Conservation (phyloP, 163 green algal genomes). For the Coccomyxa subellipsoidea region DNA sequence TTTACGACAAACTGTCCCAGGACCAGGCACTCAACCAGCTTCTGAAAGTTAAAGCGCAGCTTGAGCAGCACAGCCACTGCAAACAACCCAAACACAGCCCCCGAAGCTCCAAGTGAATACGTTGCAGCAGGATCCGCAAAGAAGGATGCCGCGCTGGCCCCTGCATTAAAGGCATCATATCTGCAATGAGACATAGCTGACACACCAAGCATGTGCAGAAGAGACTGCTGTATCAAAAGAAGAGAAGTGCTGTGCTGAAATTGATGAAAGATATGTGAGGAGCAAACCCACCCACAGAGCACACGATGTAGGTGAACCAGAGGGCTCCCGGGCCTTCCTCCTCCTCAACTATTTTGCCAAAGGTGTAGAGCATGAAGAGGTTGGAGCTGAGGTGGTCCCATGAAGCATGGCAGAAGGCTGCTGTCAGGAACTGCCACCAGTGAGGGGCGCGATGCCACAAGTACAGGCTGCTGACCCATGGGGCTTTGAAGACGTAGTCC, state of each 20-base stretch:
- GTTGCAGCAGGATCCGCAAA: slow-evolving; percentile 19
- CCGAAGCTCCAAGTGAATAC: slow-evolving; percentile 71
- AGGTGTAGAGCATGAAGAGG: slow-evolving; percentile 88
- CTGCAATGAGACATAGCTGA: neutral
- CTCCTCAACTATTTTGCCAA: slow-evolving; percentile 72
- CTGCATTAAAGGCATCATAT: slow-evolving; percentile 10
- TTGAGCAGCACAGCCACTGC: slow-evolving; percentile 76
- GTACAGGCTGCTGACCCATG: slow-evolving; percentile 33
- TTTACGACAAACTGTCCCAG: slow-evolving; percentile 87
- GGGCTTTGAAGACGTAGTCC: slow-evolving; percentile 49
- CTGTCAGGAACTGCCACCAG: slow-evolving; percentile 79
- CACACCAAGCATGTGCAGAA: no score
- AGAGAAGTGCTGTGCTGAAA: no score
- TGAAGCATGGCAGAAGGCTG: slow-evolving; percentile 78
- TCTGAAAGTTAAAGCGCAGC: slow-evolving; percentile 65
- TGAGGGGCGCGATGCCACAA: slow-evolving; percentile 50
- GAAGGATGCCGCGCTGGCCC: slow-evolving; percentile 40
- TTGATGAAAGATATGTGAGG: no score
- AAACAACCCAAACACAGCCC: slow-evolving; percentile 94
- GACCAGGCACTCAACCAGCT: slow-evolving; percentile 81
- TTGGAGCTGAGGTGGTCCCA: slow-evolving; percentile 56
- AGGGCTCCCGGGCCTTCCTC: slow-evolving; percentile 81
- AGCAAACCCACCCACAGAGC: slow-evolving; percentile 54
- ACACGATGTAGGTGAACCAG: slow-evolving; percentile 74
- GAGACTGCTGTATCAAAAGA: no score